Conservation (phyloP, 371 early-diverging fungal species). For the Conidiobolus incongruus region DNA sequence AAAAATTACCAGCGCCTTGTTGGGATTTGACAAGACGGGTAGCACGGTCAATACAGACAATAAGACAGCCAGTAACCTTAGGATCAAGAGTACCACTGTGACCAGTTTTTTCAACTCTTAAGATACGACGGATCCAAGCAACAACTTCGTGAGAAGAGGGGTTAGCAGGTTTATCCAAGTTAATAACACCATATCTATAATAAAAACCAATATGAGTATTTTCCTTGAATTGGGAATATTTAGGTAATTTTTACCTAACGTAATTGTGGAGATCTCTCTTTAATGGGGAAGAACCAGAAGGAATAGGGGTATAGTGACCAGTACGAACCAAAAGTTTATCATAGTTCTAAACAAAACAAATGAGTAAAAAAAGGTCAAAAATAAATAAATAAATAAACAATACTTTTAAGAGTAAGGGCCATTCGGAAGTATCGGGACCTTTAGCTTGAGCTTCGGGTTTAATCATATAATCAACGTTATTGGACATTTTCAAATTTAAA, state of each 20-base stretch:
- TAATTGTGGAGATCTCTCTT: constrained; percentile 86
- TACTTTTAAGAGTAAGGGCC: constrained; percentile 92
- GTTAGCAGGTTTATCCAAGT: constrained; percentile 95
- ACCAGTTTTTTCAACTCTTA: constrained; percentile 97
- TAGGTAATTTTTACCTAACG: constrained; percentile 23
- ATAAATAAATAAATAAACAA: neutral
- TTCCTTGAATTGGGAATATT: neutral
- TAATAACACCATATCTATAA: constrained; percentile 85
- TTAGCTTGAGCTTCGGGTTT: constrained; percentile 56
- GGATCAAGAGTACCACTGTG: constrained; percentile 99
- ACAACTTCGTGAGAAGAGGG: constrained; percentile 99
- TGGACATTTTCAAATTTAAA: neutral
- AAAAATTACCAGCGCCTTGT: constrained; percentile 89
- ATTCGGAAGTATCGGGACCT: constrained; percentile 71
- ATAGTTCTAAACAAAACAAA: constrained; percentile 45
- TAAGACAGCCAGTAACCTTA: constrained; percentile 98
- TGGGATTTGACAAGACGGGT: constrained; percentile 98
- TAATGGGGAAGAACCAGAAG: constrained; percentile 85
- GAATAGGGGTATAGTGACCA: constrained; percentile 95
- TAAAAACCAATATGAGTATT: neutral
- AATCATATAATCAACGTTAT: constrained; percentile 20
- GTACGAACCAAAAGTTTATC: constrained; percentile 97
- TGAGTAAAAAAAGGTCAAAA: neutral
- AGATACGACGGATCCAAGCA: constrained; percentile 98
- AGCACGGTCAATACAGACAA: constrained; percentile 97